Evolutionary conservation across 2,329 filamentous ascomycete genomes (phyloP), one percentile per base, ranked within the genome.

Genomic region (Aureobasidium uvarum): DNA sequence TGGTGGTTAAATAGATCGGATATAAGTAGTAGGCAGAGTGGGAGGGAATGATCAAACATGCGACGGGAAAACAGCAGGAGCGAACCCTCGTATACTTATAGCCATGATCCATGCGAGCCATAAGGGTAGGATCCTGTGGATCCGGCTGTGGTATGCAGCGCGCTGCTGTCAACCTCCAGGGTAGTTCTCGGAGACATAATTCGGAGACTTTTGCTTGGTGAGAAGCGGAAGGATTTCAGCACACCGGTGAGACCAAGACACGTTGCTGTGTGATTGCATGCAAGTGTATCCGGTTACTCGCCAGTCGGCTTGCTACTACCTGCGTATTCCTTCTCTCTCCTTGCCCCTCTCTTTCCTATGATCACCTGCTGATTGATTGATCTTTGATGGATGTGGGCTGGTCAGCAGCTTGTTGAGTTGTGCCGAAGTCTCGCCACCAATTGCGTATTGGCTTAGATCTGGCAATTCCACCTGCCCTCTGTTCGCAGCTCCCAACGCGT

Each of bases 161-260:
- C 18, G 43, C 8, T 25, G 43, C 6, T 20, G n/a, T 28, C 11
- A 28, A 31, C 14, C 14, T 5, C 23, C 43, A 13, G 51, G n/a
- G 38, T 14, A 45, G 14, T 63, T 63, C 25, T 54, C 60, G 60
- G 60, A 63, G 48, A 63, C 60, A 52, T 62, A 33, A 14, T 5
- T 20, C 59, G 59, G 59, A 62, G 46, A 62, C 48, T 54, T 51
- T 39, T 39, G 14, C n/a, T 18, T 38, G 31, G 33, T 28, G 18
- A 16, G 18, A 18, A 20, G 38, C 25, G 23, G 25, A 43, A 23
- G 39, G 33, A 58, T 25, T 31, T 18, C 25, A 28, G 23, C 28
- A 25, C 16, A 43, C 39, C 23, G 25, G 11, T n/a, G 31, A 31
- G 38, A 58, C 7, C 2, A n/a, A 51, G 25, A 31, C 48, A 51